Base-by-base conservation (phyloP, 495 filamentous ascomycete species). In the Diplogelasinospora grovesii region DNA sequence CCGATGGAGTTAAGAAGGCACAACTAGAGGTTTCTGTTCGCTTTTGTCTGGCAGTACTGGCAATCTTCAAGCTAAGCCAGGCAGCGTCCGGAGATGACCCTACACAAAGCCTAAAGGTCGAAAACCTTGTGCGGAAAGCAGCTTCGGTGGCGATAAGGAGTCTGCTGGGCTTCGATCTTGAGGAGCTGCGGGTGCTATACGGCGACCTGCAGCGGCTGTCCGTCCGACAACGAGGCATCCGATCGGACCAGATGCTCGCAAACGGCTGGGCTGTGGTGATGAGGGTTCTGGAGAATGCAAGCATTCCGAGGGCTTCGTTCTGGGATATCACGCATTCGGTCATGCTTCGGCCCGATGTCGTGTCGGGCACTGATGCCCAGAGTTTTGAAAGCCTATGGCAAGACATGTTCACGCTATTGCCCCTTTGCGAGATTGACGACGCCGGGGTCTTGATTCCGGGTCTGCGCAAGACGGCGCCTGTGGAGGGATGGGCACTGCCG, bases 401-500 rank as follows among this genome's bases (percentile, higher is more conserved):
- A 25, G 63, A 69, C n/a, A 45, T 88, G 27, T 93, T 90, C 49
- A 78, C 76, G 0, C 55, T 87, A 2, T 61, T 95, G 8, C 90
- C 92, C 3, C 66, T 90, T 3, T 64, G 75, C 15, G 88, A 94
- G 46, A 73, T 98, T 33, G 81, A 96, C 56, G 56, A 58, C 13
- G 56, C 63, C 47, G 90, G 90, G 1, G 61, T 85, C 31, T 53
- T 78, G 19, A 62, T 73, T 10, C 57, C 72, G 11, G 76, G 81
- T 0, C 59, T 64, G 8, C 75, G 83, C 20, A 75, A 82, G 45
- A 59, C 60, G 14, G 35, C 48, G 3, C 48, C 59, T 0, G 52
- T 74, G 25, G 85, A 90, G 40, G 84, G 87, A 23, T 98, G 92
- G 92, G 45, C 47, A 8, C 50, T 82, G 4, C 73, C 86, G 1